These are phyloP conservation scores for Cicer arietinum DNA, from an alignment of 306 rosid genomes.

Conservation along the genomic window DNA sequence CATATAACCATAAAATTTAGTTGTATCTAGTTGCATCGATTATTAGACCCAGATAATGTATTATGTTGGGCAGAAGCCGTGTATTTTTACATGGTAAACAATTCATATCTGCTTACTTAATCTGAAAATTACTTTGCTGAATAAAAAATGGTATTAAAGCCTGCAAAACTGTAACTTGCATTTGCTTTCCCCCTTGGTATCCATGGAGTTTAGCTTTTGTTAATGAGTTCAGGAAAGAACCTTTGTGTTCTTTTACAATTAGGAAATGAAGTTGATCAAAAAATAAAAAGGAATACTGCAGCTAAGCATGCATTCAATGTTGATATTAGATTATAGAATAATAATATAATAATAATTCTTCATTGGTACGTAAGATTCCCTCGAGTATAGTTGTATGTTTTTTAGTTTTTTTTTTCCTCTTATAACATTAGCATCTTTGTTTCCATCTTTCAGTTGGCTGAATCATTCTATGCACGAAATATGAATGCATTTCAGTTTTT, in stretches of 20 bases:
- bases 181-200: conserved; percentile 11
- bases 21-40: conserved; percentile 8
- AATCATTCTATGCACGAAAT: conserved; percentile 36
- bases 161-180: conserved; percentile 13
- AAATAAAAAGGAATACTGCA: conserved; percentile 15
- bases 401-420: not conserved
- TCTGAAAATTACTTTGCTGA: not conserved
- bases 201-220: conserved; percentile 8
- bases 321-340: conserved; percentile 17
- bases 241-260: conserved; percentile 9
- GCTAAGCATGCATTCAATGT: conserved; percentile 8
- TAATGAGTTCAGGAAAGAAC: conserved; percentile 1
- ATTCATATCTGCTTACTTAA: conserved; percentile 5
- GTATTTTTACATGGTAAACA: conserved; percentile 21
- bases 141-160: conserved; percentile 16
- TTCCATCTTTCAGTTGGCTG: conserved; percentile 21
- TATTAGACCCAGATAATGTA: not conserved
- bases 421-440: not conserved
- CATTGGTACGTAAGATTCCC: not conserved
- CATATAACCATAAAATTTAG: conserved; percentile 9
- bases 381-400: not conserved
- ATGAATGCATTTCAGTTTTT: conserved; percentile 55
- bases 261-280: conserved; percentile 13
- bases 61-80: not conserved
- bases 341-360: not conserved